Percentiles rank a stretch among this genome's conserved stretches.
Evolutionary conservation across 176 grass and related monocot species (phyloP).

Genomic region (bread wheat (Triticum aestivum)): IWGSC_CS_RefSeq_v2.1 NC_057806.1:38942413-38942912

Average conservation of each 20-base stretch:
- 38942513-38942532: neutral
- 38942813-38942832: too few species aligned
- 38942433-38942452: too few species aligned
- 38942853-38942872: neutral
- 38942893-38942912: neutral
- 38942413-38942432: too few species aligned
- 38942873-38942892: neutral
- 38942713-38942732: neutral
- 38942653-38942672: neutral
- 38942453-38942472: too few species aligned
- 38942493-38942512: neutral
- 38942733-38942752: neutral
- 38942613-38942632: neutral
- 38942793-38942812: neutral
- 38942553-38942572: neutral
- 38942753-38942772: neutral
- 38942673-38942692: neutral
- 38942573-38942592: neutral
- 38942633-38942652: neutral
- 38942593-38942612: neutral
- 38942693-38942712: neutral
- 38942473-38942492: too few species aligned
- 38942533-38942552: neutral
- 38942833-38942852: too few species aligned
- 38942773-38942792: neutral